phyloP scores from a whole-genome alignment of 2,329 filamentous ascomycete species.

The Fusarium marasasianum region DNA sequence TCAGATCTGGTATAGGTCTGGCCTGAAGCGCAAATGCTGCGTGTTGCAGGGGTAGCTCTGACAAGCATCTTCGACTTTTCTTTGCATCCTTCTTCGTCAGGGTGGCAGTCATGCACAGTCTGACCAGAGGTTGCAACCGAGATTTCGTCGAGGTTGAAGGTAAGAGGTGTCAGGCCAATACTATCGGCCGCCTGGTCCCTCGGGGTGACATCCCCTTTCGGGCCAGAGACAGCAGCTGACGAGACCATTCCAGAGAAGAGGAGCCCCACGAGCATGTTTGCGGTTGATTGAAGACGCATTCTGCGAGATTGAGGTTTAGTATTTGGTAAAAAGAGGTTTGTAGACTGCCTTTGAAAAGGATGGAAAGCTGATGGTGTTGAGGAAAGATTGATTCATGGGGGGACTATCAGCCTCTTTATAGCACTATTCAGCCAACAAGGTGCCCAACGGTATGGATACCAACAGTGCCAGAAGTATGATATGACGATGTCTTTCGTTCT shows the following conservation, averaged over 20 bases:
- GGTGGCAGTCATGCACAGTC: background rate
- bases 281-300: background rate
- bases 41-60: background rate
- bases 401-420: background rate
- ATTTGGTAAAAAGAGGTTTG: background rate
- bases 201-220: background rate
- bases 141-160: background rate
- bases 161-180: background rate
- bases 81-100: background rate
- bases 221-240: background rate
- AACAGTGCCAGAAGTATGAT: background rate
- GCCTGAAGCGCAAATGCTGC: background rate
- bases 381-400: background rate
- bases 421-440: background rate
- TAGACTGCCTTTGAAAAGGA: background rate
- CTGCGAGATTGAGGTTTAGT: too few relatives aligned
- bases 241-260: background rate
- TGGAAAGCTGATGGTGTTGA: background rate
- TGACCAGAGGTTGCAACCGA: background rate
- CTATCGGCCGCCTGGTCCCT: background rate
- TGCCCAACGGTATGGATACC: background rate
- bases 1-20: background rate
- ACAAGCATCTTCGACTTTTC: background rate
- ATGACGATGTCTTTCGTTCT: background rate
- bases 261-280: background rate